Conservation (phyloP, 805 yeast species). For the Metschnikowia proteae region DNA sequence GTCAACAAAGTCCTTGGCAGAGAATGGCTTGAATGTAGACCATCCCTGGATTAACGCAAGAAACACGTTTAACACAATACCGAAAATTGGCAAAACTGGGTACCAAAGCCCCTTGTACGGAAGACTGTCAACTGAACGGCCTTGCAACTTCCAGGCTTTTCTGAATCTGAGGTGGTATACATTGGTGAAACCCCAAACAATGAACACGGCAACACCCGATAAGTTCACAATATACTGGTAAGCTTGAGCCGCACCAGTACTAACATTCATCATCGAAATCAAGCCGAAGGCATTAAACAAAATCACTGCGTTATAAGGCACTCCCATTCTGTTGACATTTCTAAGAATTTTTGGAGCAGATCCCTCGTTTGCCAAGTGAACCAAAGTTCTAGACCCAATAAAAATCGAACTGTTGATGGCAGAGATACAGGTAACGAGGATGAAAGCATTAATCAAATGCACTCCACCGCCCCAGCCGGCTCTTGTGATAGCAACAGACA, state of each 20-base stretch:
- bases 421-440: slow-evolving; percentile 59
- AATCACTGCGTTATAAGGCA: slow-evolving; percentile 59
- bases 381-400: slow-evolving; percentile 64
- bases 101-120: slow-evolving; percentile 40
- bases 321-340: slow-evolving; percentile 52
- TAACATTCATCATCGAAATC: slow-evolving; percentile 52
- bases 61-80: slow-evolving; percentile 47
- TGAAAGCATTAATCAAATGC: slow-evolving; percentile 58
- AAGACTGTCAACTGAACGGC: slow-evolving; percentile 30
- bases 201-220: slow-evolving; percentile 63
- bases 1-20: slow-evolving; percentile 45
- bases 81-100: slow-evolving; percentile 50
- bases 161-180: slow-evolving; percentile 57
- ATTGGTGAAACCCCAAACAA: slow-evolving; percentile 63
- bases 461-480: slow-evolving; percentile 45
- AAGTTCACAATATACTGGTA: slow-evolving; percentile 58
- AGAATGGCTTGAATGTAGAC: slow-evolving; percentile 58
- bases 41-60: slow-evolving; percentile 64
- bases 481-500: slow-evolving; percentile 35
- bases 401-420: slow-evolving; percentile 69
- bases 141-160: slow-evolving; percentile 36
- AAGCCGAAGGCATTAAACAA: slow-evolving; percentile 53
- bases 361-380: slow-evolving; percentile 59
- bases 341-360: slow-evolving; percentile 56
- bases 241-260: slow-evolving; percentile 58